Conservation (phyloP, 208 protist species). For the Leishmania turanica region DNA sequence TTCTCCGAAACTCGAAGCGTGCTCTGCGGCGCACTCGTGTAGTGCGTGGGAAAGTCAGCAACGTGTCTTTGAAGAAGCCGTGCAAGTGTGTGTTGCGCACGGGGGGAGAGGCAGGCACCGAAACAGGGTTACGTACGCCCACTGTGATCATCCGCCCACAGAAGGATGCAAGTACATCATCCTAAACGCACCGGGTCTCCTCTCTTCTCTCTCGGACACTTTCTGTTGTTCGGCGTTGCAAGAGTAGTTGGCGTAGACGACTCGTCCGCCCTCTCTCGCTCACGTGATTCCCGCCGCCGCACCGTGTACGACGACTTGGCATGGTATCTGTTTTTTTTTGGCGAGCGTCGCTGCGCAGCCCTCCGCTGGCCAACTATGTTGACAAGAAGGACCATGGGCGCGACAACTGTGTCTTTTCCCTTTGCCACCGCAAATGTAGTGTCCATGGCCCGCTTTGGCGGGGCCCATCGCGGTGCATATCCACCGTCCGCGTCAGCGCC, state of each 20-base stretch:
- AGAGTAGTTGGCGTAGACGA: conserved; percentile 58
- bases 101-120: neutral
- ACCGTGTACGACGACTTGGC: conserved; percentile 42
- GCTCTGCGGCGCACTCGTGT: neutral
- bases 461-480: conserved; percentile 36
- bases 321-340: conserved; percentile 9
- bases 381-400: neutral
- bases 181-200: neutral
- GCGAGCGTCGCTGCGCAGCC: neutral
- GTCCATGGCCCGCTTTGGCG: conserved; percentile 41
- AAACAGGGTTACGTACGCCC: neutral
- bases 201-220: neutral
- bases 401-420: neutral
- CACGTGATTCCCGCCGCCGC: conserved; percentile 39
- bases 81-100: neutral
- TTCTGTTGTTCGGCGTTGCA: neutral
- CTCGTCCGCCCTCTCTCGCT: conserved; percentile 60
- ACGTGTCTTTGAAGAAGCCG: neutral
- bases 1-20: neutral
- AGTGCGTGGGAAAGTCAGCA: neutral
- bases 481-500: neutral
- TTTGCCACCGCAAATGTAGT: conserved; percentile 12
- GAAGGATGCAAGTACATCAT: neutral
- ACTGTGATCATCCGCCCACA: neutral
- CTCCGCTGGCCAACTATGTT: no score